These are phyloP conservation scores for Candida gorgasii DNA, from an alignment of 805 yeast species.

Conservation along the genomic window DNA sequence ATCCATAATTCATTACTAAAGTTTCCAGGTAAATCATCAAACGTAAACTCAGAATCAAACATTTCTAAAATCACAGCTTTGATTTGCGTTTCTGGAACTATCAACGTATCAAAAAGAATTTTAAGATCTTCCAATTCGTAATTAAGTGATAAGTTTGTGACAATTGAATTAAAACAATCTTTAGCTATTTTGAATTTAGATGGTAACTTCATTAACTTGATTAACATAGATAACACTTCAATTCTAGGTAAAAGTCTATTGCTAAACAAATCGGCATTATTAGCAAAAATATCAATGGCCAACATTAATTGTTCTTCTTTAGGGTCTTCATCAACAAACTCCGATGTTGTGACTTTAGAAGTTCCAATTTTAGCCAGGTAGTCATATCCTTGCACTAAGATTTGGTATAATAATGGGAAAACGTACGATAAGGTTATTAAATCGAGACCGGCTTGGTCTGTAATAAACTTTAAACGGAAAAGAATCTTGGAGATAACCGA, in stretches of 20 bases:
- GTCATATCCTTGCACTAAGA: constrained; percentile 64
- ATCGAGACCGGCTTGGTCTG: constrained; percentile 74
- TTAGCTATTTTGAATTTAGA: constrained; percentile 78
- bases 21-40: constrained; percentile 44
- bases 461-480: constrained; percentile 70
- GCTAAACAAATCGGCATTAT: constrained; percentile 68
- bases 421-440: constrained; percentile 67
- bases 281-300: constrained; percentile 71
- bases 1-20: constrained; percentile 76
- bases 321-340: constrained; percentile 78
- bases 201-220: constrained; percentile 70
- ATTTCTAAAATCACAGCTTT: constrained; percentile 80
- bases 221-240: constrained; percentile 58
- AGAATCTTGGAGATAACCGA: constrained; percentile 62
- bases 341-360: constrained; percentile 56
- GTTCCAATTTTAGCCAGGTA: constrained; percentile 52
- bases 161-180: constrained; percentile 76
- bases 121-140: constrained; percentile 57
- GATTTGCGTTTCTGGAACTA: constrained; percentile 68
- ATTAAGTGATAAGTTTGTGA: constrained; percentile 72
- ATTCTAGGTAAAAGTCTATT: constrained; percentile 69
- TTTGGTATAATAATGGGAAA: constrained; percentile 70
- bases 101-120: constrained; percentile 54
- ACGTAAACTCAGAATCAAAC: constrained; percentile 78
- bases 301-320: constrained; percentile 84